Conservation (phyloP, 768 basidiomycete genomes). For the Auriculariales sp. region DNA sequence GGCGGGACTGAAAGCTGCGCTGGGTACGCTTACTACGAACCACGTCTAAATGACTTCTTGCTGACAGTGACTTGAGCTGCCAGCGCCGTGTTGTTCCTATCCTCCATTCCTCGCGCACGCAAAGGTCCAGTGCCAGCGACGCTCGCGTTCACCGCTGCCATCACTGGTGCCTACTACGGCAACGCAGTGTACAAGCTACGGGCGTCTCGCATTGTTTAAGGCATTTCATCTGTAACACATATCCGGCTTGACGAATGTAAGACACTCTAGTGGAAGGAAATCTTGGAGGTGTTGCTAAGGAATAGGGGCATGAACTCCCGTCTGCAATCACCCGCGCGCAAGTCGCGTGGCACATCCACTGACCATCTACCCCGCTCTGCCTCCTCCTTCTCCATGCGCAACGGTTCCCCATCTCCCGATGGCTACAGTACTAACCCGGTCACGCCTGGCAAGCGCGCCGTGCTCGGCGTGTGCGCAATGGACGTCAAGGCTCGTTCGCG, state of each 20-base stretch:
- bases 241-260: too few relatives aligned
- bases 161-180: constrained; percentile 47
- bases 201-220: not conserved
- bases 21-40: constrained; percentile 29
- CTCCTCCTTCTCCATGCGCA: not conserved
- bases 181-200: constrained; percentile 8
- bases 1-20: constrained; percentile 65
- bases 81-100: constrained; percentile 57
- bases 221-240: too few relatives aligned
- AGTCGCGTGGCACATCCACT: too few relatives aligned
- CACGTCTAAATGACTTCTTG: not conserved
- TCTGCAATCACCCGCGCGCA: too few relatives aligned
- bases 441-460: constrained; percentile 3
- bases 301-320: too few relatives aligned
- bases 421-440: not conserved
- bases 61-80: constrained; percentile 33
- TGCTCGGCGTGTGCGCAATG: constrained; percentile 91
- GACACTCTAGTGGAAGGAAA: too few relatives aligned
- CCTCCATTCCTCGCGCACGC: constrained; percentile 53
- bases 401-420: not conserved
- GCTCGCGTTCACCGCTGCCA: constrained; percentile 46
- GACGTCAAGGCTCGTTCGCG: constrained; percentile 91
- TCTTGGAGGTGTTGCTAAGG: too few relatives aligned
- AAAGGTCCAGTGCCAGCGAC: constrained; percentile 64
- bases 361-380: too few relatives aligned